phyloP scores from a whole-genome alignment of 495 filamentous ascomycete genomes.

The Massariosphaeria phaeospora region DNA sequence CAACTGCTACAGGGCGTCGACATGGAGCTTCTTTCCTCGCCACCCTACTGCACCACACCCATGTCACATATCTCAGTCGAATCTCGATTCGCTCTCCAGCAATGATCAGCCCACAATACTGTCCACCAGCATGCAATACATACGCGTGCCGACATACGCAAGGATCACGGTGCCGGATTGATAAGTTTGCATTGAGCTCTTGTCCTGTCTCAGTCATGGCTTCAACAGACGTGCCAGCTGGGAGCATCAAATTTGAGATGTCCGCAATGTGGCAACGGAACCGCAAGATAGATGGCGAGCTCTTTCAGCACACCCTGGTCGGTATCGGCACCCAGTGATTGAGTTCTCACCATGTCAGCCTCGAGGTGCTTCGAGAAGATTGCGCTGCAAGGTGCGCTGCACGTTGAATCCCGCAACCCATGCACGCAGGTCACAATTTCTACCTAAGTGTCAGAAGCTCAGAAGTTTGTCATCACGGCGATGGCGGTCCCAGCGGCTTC shows the following conservation, averaged over 20 bases:
- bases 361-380: slow-evolving; percentile 12
- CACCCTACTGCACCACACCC: background rate
- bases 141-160: slow-evolving; percentile 9
- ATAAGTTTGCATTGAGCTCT: slow-evolving; percentile 4
- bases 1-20: background rate
- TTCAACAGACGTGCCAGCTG: background rate
- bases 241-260: too few species aligned
- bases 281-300: background rate
- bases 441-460: background rate
- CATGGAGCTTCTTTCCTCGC: background rate
- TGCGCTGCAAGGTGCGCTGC: slow-evolving; percentile 14
- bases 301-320: slow-evolving; percentile 14
- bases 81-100: too few species aligned
- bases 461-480: slow-evolving; percentile 1
- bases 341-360: slow-evolving; percentile 23
- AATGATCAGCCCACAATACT: background rate
- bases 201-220: slow-evolving; percentile 15
- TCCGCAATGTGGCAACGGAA: slow-evolving; percentile 4
- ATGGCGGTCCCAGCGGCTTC: slow-evolving; percentile 1
- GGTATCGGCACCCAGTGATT: slow-evolving; percentile 7
- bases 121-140: background rate
- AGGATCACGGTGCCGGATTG: slow-evolving; percentile 14
- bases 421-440: background rate
- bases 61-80: background rate
- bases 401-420: slow-evolving; percentile 23